Percentiles rank a stretch among this genome's conserved stretches.
These are phyloP conservation scores for Globisporangium yorkense DNA, from an alignment of 352 stramenopile genomes.

Conservation along the genomic window DNA sequence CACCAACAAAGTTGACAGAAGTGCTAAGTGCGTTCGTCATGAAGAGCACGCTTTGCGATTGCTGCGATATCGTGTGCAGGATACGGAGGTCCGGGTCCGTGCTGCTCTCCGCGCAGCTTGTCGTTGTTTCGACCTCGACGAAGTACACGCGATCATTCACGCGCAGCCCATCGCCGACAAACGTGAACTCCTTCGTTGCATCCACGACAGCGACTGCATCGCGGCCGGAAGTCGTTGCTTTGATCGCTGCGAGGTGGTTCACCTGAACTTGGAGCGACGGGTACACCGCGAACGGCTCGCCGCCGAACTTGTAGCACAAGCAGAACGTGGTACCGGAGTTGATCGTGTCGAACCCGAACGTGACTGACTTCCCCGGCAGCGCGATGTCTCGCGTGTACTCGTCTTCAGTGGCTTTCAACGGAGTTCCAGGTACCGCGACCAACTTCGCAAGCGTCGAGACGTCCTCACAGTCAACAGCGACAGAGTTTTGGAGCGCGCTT, in stretches of 20 bases:
- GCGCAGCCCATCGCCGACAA: constrained; percentile 40
- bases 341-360: constrained; percentile 30
- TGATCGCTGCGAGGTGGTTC: constrained; percentile 30
- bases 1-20: constrained; percentile 31
- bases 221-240: constrained; percentile 19
- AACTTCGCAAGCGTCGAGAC: constrained; percentile 30
- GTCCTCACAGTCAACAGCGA: constrained; percentile 32
- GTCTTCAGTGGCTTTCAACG: constrained; percentile 28
- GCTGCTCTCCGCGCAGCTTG: constrained; percentile 31
- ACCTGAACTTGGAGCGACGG: constrained; percentile 35
- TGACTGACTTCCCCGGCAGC: constrained; percentile 1
- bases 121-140: constrained; percentile 24
- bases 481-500: constrained; percentile 16
- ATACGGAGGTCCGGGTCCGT: constrained; percentile 24
- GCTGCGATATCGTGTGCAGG: constrained; percentile 23
- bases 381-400: constrained; percentile 33
- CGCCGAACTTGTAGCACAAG: constrained; percentile 65
- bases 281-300: constrained; percentile 57
- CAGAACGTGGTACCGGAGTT: constrained; percentile 48
- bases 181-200: constrained; percentile 37
- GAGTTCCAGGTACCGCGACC: not conserved
- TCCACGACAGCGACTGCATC: constrained; percentile 46
- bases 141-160: constrained; percentile 64
- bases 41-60: constrained; percentile 34
- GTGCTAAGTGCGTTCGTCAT: constrained; percentile 16